Evolutionary conservation across 306 rosid genomes (phyloP), one percentile per base, ranked within the genome.

Genomic region (Herpetospermum pedunculosum): DNA sequence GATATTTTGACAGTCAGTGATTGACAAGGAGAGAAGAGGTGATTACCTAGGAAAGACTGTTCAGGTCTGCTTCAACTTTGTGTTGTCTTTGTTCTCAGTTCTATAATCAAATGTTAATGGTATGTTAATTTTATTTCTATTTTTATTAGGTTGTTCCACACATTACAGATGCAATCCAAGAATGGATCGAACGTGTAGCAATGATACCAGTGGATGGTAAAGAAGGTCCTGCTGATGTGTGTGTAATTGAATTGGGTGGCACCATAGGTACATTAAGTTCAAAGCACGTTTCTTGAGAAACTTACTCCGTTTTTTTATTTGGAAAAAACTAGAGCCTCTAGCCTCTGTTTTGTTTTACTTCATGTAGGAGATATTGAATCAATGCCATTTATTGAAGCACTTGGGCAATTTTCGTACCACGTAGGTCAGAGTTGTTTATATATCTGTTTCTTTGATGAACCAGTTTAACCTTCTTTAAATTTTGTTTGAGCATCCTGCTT

Each of bases 31-130:
- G 72, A 84, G 88, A 49, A 81, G 40, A 49, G 88, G 88, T n/a
- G 88, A 81, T 78, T 84, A 84, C 72, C 80, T 84, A 49, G 88
- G 88, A 37, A 84, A 81, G 78, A 84, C 88, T 81, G 88, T 84
- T 43, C 88, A 84, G 88, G 88, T 84, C 70, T 47, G 50, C 26
- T 35, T 4, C 19, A 44, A 43, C 49, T 41, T 48, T 12, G 21
- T 55, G 19, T 16, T 38, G 30, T 77, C 19, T 2, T 41, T 43
- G 43, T 23, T 63, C 28, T 53, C 21, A 8, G 18, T 49, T 43
- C 46, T 29, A 54, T 19, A 14, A 3, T 15, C 35, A 11, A 8
- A 37, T 70, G n/a, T 46, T 26, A 19, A 37, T 63, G 75, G 75
- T 59, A 52, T 49, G 9, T 52, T 4, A 18, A 12, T 62, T 18